These are phyloP conservation scores for Lachnellula cervina DNA, from an alignment of 2,329 filamentous ascomycete species.

Conservation along the genomic window DNA sequence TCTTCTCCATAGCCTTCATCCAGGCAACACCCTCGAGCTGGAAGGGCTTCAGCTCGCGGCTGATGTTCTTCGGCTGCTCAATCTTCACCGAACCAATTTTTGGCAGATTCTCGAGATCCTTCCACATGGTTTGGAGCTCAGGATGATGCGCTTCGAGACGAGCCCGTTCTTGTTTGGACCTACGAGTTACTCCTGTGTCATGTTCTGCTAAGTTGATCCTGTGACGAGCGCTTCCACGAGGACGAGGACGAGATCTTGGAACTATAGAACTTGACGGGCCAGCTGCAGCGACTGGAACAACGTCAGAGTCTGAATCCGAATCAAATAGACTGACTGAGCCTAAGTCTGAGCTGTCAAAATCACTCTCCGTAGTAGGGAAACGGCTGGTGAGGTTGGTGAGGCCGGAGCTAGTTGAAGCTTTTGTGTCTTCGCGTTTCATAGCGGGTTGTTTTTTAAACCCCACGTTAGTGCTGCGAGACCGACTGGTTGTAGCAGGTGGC, in stretches of 20 bases:
- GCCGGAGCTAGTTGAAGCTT: slow-evolving; percentile 10
- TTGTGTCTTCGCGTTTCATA: slow-evolving; percentile 15
- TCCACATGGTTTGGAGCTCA: slow-evolving; percentile 79
- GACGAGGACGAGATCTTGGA: background rate
- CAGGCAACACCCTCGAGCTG: slow-evolving; percentile 90
- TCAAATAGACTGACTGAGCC: slow-evolving; percentile 1
- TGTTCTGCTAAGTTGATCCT: slow-evolving; percentile 22
- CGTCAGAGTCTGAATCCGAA: slow-evolving; percentile 5
- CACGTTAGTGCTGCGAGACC: background rate
- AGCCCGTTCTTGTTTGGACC: slow-evolving; percentile 47
- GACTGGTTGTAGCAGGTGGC: background rate
- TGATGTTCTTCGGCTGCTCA: slow-evolving; percentile 71
- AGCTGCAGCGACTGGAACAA: background rate
- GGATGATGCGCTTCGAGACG: slow-evolving; percentile 75
- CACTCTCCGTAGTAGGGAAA: slow-evolving; percentile 7
- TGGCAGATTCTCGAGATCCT: slow-evolving; percentile 62
- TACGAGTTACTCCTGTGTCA: slow-evolving; percentile 35
- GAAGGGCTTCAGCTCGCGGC: slow-evolving; percentile 81
- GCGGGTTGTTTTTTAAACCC: background rate
- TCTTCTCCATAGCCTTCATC: slow-evolving; percentile 89
- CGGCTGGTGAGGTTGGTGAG: slow-evolving; percentile 4
- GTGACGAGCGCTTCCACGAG: slow-evolving; percentile 4
- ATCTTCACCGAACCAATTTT: slow-evolving; percentile 60
- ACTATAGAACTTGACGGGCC: background rate
- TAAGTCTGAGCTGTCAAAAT: slow-evolving; percentile 8